Evolutionary conservation across 2,329 filamentous ascomycete species (phyloP).

Genomic region (Aspergillus sergii): DNA sequence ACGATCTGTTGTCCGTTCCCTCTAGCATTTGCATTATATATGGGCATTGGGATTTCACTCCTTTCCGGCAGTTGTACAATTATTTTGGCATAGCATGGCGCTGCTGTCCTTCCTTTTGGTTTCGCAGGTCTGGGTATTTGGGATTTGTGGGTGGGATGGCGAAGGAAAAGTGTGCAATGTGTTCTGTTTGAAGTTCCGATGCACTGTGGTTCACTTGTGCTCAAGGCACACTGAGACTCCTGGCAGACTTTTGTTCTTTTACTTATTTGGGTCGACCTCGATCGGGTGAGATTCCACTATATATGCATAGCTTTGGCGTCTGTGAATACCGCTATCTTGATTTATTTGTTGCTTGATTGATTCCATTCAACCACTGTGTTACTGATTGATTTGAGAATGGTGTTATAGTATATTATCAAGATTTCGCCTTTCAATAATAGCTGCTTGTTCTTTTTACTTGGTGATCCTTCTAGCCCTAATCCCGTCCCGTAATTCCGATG

Average conservation of each 20-base stretch:
- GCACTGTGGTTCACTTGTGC: background rate
- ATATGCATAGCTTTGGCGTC: slow-evolving; percentile 35
- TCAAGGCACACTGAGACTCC: background rate
- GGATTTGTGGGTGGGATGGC: slow-evolving; percentile 20
- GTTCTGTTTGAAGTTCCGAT: slow-evolving; percentile 10
- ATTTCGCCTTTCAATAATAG: background rate
- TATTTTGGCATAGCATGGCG: slow-evolving; percentile 39
- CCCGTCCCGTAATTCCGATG: background rate
- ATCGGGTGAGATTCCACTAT: background rate
- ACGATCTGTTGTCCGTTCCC: slow-evolving; percentile 39
- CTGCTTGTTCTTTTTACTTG: background rate
- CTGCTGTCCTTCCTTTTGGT: slow-evolving; percentile 42
- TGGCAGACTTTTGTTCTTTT: background rate
- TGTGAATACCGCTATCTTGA: slow-evolving; percentile 13
- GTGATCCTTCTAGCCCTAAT: background rate
- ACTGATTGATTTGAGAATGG: background rate
- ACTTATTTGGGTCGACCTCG: slow-evolving; percentile 1
- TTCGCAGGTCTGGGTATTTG: slow-evolving; percentile 33
- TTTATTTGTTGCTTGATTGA: background rate
- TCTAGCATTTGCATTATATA: slow-evolving; percentile 31
- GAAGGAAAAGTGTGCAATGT: slow-evolving; percentile 23
- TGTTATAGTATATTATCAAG: slow-evolving; percentile 2
- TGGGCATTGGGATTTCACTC: slow-evolving; percentile 39
- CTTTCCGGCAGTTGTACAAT: slow-evolving; percentile 38
- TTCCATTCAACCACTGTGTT: slow-evolving; percentile 6